phyloP scores from a whole-genome alignment of 2,329 filamentous ascomycete genomes.

The Coniosporium tulheliwenetii region DNA sequence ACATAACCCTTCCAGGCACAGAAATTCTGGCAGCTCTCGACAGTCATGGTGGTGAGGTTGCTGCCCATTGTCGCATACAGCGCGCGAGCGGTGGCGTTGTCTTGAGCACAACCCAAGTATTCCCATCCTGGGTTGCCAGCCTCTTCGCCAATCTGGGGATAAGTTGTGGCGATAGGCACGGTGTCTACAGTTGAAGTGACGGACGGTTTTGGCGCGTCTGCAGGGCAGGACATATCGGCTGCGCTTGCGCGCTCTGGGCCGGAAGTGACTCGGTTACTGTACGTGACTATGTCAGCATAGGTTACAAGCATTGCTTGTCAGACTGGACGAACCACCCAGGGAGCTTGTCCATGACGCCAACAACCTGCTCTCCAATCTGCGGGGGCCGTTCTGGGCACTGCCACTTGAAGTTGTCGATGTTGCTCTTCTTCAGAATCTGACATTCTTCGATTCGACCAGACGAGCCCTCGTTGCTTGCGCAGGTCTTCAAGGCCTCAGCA shows the following conservation, averaged over 20 bases:
- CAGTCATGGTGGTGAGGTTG: conserved; percentile 14
- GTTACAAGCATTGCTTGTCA: too few species aligned
- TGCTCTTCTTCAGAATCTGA: conserved; percentile 12
- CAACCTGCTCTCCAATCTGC: conserved; percentile 13
- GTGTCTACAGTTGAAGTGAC: conserved; percentile 13
- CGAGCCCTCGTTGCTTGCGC: conserved; percentile 15
- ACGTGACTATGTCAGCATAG: too few species aligned
- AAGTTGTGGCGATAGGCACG: conserved; percentile 11
- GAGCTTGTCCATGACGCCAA: conserved; percentile 13
- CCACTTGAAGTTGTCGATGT: conserved; percentile 6
- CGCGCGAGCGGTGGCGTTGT: conserved; percentile 10
- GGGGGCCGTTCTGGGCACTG: conserved; percentile 16
- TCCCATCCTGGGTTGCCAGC: conserved; percentile 13
- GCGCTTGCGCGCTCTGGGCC: conserved; percentile 13
- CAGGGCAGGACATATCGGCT: conserved; percentile 13
- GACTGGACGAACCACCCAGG: conserved; percentile 12
- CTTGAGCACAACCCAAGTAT: conserved; percentile 21
- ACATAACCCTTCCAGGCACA: conserved; percentile 13
- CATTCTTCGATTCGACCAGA: conserved; percentile 19
- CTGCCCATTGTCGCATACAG: conserved; percentile 9
- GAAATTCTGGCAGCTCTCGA: conserved; percentile 16
- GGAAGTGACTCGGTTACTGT: background rate
- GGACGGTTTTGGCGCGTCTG: conserved; percentile 7
- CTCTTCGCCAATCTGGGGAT: conserved; percentile 9
- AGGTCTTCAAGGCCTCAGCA: conserved; percentile 19